These are phyloP conservation scores for barrel medic (Medicago truncatula) DNA, from an alignment of 306 rosid species.

Conservation along the genomic window MtrunA17r5.0-ANR NC_053046.1:2245501-2246000, in stretches of 20 bases:
- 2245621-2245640: not conserved
- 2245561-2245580: too few species aligned
- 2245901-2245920: not conserved
- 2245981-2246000: not conserved
- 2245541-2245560: too few species aligned
- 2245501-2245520: too few species aligned
- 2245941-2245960: not conserved
- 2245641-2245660: not conserved
- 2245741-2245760: constrained; percentile 49
- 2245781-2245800: constrained; percentile 56
- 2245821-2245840: not conserved
- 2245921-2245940: not conserved
- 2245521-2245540: too few species aligned
- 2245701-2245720: constrained; percentile 27
- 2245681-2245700: constrained; percentile 34
- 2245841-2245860: constrained; percentile 14
- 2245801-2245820: constrained; percentile 31
- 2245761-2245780: constrained; percentile 44
- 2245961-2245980: too few species aligned
- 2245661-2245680: constrained; percentile 68
- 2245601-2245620: too few species aligned
- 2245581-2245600: too few species aligned
- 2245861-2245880: constrained; percentile 32
- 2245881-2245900: constrained; percentile 38
- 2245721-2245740: constrained; percentile 4